These are phyloP conservation scores for Pseudozyma tsukubaensis DNA, from an alignment of 1,284 basidiomycete species.

Conservation along the genomic window DNA sequence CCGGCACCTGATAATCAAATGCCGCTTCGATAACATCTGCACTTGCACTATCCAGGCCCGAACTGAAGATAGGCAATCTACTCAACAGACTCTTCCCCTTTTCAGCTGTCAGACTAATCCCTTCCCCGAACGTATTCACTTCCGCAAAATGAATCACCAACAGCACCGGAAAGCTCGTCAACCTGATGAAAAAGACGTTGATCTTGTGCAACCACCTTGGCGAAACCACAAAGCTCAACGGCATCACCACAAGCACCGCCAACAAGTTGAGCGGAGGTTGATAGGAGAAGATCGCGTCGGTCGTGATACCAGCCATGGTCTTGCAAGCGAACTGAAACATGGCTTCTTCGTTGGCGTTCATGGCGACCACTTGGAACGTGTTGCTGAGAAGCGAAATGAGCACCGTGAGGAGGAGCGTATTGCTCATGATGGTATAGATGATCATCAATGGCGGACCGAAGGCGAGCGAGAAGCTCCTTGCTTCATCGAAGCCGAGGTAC, in stretches of 20 bases:
- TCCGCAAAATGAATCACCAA: conserved; percentile 84
- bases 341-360: conserved; percentile 90
- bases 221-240: conserved; percentile 44
- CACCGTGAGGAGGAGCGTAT: conserved; percentile 81
- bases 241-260: conserved; percentile 51
- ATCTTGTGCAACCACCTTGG: conserved; percentile 74
- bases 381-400: conserved; percentile 83
- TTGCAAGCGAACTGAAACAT: conserved; percentile 86
- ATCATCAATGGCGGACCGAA: conserved; percentile 89
- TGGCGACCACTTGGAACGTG: conserved; percentile 89
- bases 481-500: conserved; percentile 56
- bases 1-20: conserved; percentile 31
- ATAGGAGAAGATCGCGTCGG: conserved; percentile 90
- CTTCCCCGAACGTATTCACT: conserved; percentile 72
- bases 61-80: conserved; percentile 26
- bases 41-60: conserved; percentile 23
- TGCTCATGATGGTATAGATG: conserved; percentile 69
- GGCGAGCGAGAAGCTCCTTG: conserved; percentile 76
- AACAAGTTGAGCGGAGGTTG: conserved; percentile 79
- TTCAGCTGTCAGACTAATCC: conserved; percentile 55
- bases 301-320: conserved; percentile 75
- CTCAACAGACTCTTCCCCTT: conserved; percentile 40
- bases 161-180: conserved; percentile 87
- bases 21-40: conserved; percentile 48
- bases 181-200: conserved; percentile 72